Base-by-base conservation (phyloP, 768 basidiomycete genomes). In the Clavaria fumosa region DNA sequence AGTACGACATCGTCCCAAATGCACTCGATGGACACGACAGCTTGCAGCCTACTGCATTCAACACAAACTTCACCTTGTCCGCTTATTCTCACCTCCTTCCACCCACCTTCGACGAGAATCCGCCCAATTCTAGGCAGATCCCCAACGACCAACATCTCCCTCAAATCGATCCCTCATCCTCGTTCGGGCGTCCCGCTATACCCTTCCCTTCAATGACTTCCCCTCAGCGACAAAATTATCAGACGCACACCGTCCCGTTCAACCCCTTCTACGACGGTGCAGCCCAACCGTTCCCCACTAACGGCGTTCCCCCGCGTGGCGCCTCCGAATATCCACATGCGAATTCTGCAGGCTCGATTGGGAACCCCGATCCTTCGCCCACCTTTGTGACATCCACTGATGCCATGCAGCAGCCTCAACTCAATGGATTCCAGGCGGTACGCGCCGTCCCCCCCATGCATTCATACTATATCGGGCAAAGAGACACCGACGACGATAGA, bases 1-100 rank as follows among this genome's bases (percentile, higher is more conserved):
- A 62, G n/a, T 59, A 49, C 35, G 47, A 50, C 26, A 39, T 39
- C 41, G 34, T 38, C 24, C 32, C 32, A 35, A 33, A n/a, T 19
- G 23, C 38, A 14, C 27, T 48, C 14, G 24, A 34, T 23, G 40
- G 38, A 34, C n/a, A n/a, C n/a, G n/a, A n/a, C n/a, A n/a, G n/a
- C n/a, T n/a, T n/a, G 27, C 36, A 28, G 23, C 37, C 24, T 40
- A 46, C 38, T 24, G 12, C 42, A 10, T 39, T 41, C 37, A 30
- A 35, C 23, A 45, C 31, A 22, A 45, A 45, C 20, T n/a, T 37
- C 43, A 42, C 39, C 45, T 40, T 40, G 39, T n/a, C 19, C 38
- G 12, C 43, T 44, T 15, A 23, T 39, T 19, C 43, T 22, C 19
- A 33, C 21, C 23, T 36, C 26, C 35, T 18, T 37, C 20, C 34